Conservation (phyloP, 768 basidiomycete genomes). For the Tricholoma sp. region DNA sequence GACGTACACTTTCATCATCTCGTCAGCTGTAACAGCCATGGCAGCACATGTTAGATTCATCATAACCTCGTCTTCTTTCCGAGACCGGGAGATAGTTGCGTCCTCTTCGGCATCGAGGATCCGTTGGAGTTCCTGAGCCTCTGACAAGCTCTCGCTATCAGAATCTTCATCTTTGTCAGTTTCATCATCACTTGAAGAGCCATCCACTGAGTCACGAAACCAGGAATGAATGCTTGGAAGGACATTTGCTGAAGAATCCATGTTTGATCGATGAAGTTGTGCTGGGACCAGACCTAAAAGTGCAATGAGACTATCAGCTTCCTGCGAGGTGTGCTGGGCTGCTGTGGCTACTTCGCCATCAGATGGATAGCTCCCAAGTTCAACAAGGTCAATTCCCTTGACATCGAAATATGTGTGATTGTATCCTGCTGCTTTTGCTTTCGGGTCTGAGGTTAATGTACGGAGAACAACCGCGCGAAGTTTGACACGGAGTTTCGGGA, state of each 20-base stretch:
- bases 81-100: background rate
- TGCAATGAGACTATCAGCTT: slow-evolving; percentile 17
- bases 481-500: no score
- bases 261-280: background rate
- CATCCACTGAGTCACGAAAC: background rate
- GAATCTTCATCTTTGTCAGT: background rate
- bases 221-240: background rate
- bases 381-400: no score
- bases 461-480: no score
- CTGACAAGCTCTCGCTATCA: background rate
- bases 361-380: slow-evolving; percentile 12
- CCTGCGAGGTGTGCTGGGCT: slow-evolving; percentile 8
- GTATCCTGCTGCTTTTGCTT: no score
- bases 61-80: background rate
- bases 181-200: background rate
- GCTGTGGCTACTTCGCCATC: slow-evolving; percentile 15
- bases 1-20: background rate
- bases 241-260: background rate
- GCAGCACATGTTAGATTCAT: background rate
- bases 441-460: no score
- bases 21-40: background rate
- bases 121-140: background rate
- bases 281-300: slow-evolving; percentile 11
- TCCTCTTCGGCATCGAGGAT: background rate
- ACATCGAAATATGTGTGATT: no score